Evolutionary conservation across 495 filamentous ascomycete species (phyloP), one percentile per base, ranked within the genome.

Genomic region (Sabuloglossum arenarium): DNA sequence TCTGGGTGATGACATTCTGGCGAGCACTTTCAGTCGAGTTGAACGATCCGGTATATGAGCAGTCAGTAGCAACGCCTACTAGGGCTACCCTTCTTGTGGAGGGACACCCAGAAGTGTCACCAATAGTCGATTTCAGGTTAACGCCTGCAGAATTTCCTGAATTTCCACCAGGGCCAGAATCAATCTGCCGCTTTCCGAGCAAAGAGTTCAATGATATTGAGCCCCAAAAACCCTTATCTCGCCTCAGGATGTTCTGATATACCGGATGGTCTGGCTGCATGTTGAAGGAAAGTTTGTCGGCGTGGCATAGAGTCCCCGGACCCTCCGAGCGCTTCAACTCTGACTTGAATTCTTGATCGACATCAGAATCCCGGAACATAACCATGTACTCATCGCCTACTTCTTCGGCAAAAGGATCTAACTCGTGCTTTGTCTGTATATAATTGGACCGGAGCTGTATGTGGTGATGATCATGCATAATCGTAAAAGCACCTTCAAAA

Each of bases 61-160:
- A 98, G 66, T 98, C 91, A 0, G 88, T 91, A 6, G 88, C 88
- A 21, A 98, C 81, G 12, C 91, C 91, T 24, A 98, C 80, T 58
- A 97, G 69, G 6, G 93, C 91, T 31, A 98, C 86, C 67, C 85
- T 88, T 56, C 86, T 79, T 5, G 86, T 90, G 6, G 74, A 80
- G 45, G 93, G 93, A 64, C 91, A 98, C 49, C 91, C 91, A 11
- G 67, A 65, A 0, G 82, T 84, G 47, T 76, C 78, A 28, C 90
- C 91, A 62, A 98, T 94, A n/a, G 77, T 86, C 27, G 68, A 75
- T 30, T 73, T 75, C 58, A 96, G 69, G 61, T 96, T 94, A 55
- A 93, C 86, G 59, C 85, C 85, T 27, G 81, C 89, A 50, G 79
- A 79, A 63, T 88, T 94, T 42, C 88, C 88, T 21, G 79, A 77